phyloP scores from a whole-genome alignment of 495 filamentous ascomycete genomes.

The Stereocaulon alpinum region DNA sequence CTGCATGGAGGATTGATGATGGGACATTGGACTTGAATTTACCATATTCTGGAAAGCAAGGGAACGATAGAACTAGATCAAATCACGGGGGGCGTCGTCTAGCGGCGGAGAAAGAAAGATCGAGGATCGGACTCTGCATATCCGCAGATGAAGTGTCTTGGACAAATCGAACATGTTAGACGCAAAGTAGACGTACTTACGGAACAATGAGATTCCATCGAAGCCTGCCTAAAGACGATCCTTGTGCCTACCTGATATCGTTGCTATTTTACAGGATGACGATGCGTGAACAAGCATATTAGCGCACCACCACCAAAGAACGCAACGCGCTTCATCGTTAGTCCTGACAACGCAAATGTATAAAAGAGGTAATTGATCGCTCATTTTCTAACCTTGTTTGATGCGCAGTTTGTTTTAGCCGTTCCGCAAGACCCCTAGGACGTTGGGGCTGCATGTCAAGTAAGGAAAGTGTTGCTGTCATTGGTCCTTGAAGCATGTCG shows the following conservation, averaged over 20 bases:
- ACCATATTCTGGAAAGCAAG: neutral
- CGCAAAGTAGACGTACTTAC: neutral
- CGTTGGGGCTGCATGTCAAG: neutral
- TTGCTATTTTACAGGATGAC: neutral
- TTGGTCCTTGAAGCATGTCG: neutral
- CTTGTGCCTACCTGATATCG: neutral
- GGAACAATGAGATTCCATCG: neutral
- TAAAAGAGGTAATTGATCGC: neutral
- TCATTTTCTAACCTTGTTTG: neutral
- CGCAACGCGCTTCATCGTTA: neutral
- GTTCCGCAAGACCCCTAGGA: neutral
- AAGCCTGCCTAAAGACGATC: neutral
- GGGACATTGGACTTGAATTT: neutral
- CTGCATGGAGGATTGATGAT: neutral
- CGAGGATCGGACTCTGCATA: constrained; percentile 1
- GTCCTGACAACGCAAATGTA: neutral
- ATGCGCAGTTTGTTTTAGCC: neutral
- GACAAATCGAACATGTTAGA: neutral
- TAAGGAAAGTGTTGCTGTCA: neutral
- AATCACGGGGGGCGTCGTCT: neutral
- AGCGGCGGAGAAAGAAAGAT: neutral
- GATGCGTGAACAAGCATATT: neutral
- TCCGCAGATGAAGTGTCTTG: neutral
- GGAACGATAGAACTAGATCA: neutral
- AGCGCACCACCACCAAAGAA: neutral